Percentiles rank a stretch among this genome's conserved stretches.
Conservation (phyloP, 768 basidiomycete species). For the Fomitopsis serialis region DNA sequence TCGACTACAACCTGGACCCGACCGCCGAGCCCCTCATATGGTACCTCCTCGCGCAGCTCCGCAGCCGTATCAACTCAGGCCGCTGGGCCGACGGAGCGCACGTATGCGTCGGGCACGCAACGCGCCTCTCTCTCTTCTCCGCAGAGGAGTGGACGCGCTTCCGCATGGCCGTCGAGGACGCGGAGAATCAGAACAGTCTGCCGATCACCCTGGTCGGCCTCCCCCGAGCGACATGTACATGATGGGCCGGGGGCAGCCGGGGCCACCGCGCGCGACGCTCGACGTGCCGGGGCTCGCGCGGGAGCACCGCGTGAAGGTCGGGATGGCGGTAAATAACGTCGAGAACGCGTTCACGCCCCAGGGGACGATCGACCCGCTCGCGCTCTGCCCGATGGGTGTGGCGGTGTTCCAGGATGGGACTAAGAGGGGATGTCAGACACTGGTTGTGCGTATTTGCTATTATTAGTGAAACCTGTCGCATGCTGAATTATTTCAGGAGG, state of each 20-base stretch:
- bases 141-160: conserved; percentile 34
- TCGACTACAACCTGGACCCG: conserved; percentile 60
- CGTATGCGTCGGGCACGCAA: conserved; percentile 58
- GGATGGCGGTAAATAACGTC: conserved; percentile 60
- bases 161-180: conserved; percentile 25
- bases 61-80: conserved; percentile 22
- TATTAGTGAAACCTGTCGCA: neutral
- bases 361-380: conserved; percentile 58
- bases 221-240: conserved; percentile 67
- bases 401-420: conserved; percentile 56
- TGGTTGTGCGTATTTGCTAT: conserved; percentile 42
- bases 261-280: conserved; percentile 47
- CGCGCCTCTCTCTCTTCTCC: conserved; percentile 49
- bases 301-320: conserved; percentile 42
- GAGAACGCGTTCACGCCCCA: conserved; percentile 68
- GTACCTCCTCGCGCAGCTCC: conserved; percentile 42
- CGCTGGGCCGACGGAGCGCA: conserved; percentile 19
- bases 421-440: conserved; percentile 35
- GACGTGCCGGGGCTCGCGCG: conserved; percentile 43
- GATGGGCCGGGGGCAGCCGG: conserved; percentile 45
- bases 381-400: conserved; percentile 51
- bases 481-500: conserved; percentile 30
- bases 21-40: conserved; percentile 47
- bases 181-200: conserved; percentile 32
- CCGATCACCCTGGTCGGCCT: conserved; percentile 52